Conservation (phyloP, 345 rosid species). For the Limnanthes douglasii region DNA sequence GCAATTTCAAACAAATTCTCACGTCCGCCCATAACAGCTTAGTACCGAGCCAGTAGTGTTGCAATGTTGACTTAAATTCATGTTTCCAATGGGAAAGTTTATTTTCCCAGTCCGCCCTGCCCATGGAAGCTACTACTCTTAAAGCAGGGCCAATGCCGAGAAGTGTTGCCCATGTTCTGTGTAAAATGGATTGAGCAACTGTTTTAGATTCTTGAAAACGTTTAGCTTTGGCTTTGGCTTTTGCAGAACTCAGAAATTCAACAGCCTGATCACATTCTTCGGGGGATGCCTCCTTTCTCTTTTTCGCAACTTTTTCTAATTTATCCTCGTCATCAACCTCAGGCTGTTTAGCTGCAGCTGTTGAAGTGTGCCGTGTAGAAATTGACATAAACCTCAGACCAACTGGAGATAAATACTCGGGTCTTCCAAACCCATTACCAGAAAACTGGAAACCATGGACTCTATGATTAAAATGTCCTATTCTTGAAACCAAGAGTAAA, state of each 20-base stretch:
- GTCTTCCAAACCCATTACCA: conserved; percentile 13
- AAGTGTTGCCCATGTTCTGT: conserved; percentile 26
- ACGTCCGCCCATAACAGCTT: conserved; percentile 56
- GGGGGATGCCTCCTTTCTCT: conserved; percentile 54
- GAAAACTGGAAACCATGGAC: conserved; percentile 14
- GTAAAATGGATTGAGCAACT: conserved; percentile 25
- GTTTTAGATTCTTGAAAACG: conserved; percentile 33
- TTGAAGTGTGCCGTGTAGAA: conserved; percentile 34
- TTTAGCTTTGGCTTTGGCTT: conserved; percentile 53
- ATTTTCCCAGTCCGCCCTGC: conserved; percentile 74
- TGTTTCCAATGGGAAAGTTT: conserved; percentile 51
- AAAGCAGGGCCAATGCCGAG: conserved; percentile 52
- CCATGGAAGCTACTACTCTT: conserved; percentile 63
- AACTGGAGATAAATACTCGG: conserved; percentile 12
- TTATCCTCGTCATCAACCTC: conserved; percentile 46
- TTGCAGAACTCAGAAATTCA: conserved; percentile 45
- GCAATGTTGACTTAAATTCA: conserved; percentile 42
- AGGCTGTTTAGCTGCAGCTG: conserved; percentile 41
- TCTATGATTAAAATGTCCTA: conserved; percentile 9
- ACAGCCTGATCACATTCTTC: conserved; percentile 77
- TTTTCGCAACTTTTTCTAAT: conserved; percentile 19
- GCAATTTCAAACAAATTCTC: conserved; percentile 52
- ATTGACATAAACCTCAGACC: conserved; percentile 19
- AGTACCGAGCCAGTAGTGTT: conserved; percentile 64
- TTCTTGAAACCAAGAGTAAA: conserved; percentile 10